Percentiles rank a stretch among this genome's conserved stretches.
phyloP scores from a whole-genome alignment of 2,329 filamentous ascomycete species.

The Orbilia oligospora region DNA sequence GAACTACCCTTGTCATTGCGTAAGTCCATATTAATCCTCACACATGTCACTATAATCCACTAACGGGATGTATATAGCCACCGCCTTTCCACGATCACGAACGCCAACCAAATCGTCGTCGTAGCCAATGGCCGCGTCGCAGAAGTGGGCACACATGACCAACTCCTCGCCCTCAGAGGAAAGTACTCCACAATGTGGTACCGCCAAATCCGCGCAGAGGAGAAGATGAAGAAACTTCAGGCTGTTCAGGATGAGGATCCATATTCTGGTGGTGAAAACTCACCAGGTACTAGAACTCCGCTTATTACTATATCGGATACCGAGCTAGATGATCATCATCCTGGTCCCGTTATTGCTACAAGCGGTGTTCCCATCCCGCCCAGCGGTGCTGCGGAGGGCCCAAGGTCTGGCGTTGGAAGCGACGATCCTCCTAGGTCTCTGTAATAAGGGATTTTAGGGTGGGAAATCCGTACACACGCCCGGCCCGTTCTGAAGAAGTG shows the following conservation, averaged over 20 bases:
- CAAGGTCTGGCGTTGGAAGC: slow-evolving; percentile 40
- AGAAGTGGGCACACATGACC: slow-evolving; percentile 83
- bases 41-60: not conserved
- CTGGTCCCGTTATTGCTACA: slow-evolving; percentile 46
- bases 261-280: slow-evolving; percentile 54
- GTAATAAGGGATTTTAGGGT: slow-evolving; percentile 25
- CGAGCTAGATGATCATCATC: slow-evolving; percentile 45
- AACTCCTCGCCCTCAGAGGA: slow-evolving; percentile 79
- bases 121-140: slow-evolving; percentile 81
- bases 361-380: slow-evolving; percentile 51
- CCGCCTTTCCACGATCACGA: slow-evolving; percentile 86
- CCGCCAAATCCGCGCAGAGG: slow-evolving; percentile 84
- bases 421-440: slow-evolving; percentile 43
- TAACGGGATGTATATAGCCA: slow-evolving; percentile 70
- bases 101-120: slow-evolving; percentile 87
- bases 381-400: slow-evolving; percentile 41
- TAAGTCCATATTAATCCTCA: slow-evolving; percentile 68
- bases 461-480: not conserved
- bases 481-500: slow-evolving; percentile 1
- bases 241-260: slow-evolving; percentile 59
- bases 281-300: slow-evolving; percentile 53
- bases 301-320: slow-evolving; percentile 53
- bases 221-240: slow-evolving; percentile 61
- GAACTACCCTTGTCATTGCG: slow-evolving; percentile 95
- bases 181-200: slow-evolving; percentile 89